These are phyloP conservation scores for Magnusiomyces sp. DNA, from an alignment of 1,139 yeast species.

Conservation along the genomic window DNA sequence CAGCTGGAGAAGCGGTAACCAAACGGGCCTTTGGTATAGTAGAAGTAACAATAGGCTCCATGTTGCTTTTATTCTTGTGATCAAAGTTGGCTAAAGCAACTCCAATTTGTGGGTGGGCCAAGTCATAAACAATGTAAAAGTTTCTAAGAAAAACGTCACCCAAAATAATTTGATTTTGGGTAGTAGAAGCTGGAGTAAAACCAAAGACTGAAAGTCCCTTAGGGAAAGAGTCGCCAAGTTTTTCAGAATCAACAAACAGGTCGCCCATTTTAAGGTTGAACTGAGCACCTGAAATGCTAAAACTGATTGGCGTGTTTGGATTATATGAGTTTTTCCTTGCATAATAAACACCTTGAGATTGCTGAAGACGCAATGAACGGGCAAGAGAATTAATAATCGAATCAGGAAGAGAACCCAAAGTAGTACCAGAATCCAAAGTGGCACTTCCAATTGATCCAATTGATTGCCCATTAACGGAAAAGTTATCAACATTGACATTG, in stretches of 20 bases:
- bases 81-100: constrained; percentile 22
- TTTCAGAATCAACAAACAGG: constrained; percentile 18
- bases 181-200: constrained; percentile 18
- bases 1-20: constrained; percentile 8
- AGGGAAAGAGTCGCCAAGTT: constrained; percentile 17
- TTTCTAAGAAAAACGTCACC: constrained; percentile 26
- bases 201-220: constrained; percentile 18
- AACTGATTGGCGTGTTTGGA: constrained; percentile 11
- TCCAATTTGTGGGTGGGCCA: constrained; percentile 21
- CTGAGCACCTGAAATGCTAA: constrained; percentile 19
- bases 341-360: constrained; percentile 7
- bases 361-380: constrained; percentile 13
- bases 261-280: constrained; percentile 16
- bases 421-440: constrained; percentile 23
- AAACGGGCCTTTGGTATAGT: constrained; percentile 14
- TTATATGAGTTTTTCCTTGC: constrained; percentile 4
- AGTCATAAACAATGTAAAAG: constrained; percentile 25
- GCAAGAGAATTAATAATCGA: constrained; percentile 14
- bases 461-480: constrained; percentile 9
- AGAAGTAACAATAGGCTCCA: constrained; percentile 16
- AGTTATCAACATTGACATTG: constrained; percentile 14
- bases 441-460: constrained; percentile 14
- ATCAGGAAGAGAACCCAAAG: constrained; percentile 23
- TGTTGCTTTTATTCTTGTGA: constrained; percentile 3
- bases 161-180: constrained; percentile 18